These are phyloP conservation scores for Isatis tinctoria DNA, from an alignment of 345 rosid genomes.

Conservation along the genomic window DNA sequence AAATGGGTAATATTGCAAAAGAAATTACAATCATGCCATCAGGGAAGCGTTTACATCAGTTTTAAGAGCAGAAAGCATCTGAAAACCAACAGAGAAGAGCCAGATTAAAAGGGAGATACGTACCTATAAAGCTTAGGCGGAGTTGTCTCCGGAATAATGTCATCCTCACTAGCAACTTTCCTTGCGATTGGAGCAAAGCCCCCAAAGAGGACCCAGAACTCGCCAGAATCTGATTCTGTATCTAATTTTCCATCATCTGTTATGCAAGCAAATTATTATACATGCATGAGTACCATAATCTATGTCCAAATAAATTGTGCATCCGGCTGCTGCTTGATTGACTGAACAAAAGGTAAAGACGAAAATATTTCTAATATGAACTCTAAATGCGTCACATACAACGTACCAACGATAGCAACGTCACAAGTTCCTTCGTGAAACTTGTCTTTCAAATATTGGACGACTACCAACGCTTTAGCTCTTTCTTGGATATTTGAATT, in stretches of 20 bases:
- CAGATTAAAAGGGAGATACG: not conserved
- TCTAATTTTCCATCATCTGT: slow-evolving; percentile 90
- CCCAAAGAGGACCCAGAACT: slow-evolving; percentile 92
- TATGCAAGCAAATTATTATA: slow-evolving; percentile 22
- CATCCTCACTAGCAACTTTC: slow-evolving; percentile 80
- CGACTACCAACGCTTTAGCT: slow-evolving; percentile 92
- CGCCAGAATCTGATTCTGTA: slow-evolving; percentile 95
- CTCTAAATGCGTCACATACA: not conserved
- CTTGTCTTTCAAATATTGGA: slow-evolving; percentile 89
- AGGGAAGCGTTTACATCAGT: not conserved
- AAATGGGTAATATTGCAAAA: not conserved
- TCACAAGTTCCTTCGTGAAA: slow-evolving; percentile 78
- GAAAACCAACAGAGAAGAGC: slow-evolving; percentile 19
- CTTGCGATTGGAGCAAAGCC: slow-evolving; percentile 84
- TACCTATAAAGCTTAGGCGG: slow-evolving; percentile 82
- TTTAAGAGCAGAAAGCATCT: not conserved
- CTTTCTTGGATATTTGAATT: slow-evolving; percentile 98
- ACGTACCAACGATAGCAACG: slow-evolving; percentile 86
- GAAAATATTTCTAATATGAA: slow-evolving; percentile 6
- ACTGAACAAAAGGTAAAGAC: not conserved
- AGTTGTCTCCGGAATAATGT: slow-evolving; percentile 58
- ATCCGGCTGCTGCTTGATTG: slow-evolving; percentile 10
- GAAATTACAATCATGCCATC: not conserved
- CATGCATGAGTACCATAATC: slow-evolving; percentile 17
- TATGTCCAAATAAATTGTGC: not conserved